Conservation (phyloP, 495 filamentous ascomycete species). For the Penicillium cosmopolitanum region DNA sequence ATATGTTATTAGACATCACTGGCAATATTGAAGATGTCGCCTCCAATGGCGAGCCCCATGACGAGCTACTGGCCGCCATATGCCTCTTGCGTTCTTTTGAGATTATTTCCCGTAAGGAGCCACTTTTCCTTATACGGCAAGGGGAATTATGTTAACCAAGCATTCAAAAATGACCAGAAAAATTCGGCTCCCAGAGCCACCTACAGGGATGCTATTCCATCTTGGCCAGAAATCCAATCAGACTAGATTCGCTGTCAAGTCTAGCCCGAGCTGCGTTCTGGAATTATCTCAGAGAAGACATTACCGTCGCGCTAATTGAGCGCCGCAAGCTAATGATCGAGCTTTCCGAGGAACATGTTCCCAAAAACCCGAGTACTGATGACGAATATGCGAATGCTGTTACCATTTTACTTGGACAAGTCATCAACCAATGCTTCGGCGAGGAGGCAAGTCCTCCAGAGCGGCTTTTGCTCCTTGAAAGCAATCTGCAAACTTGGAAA, state of each 20-base stretch:
- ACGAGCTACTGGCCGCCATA: slow-evolving; percentile 35
- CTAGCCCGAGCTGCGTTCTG: slow-evolving; percentile 39
- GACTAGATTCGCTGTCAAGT: slow-evolving; percentile 18
- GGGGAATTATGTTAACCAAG: neutral
- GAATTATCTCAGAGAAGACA: slow-evolving; percentile 47
- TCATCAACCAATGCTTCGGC: slow-evolving; percentile 35
- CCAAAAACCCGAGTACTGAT: slow-evolving; percentile 17
- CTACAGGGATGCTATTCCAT: slow-evolving; percentile 35
- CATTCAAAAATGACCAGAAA: slow-evolving; percentile 11
- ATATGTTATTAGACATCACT: slow-evolving; percentile 17
- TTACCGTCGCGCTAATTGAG: slow-evolving; percentile 39
- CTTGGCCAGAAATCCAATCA: slow-evolving; percentile 18
- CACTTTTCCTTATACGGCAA: neutral
- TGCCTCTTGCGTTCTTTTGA: slow-evolving; percentile 45
- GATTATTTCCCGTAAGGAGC: slow-evolving; percentile 32
- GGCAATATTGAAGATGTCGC: slow-evolving; percentile 16
- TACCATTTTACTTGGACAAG: slow-evolving; percentile 33
- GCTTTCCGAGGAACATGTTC: slow-evolving; percentile 21
- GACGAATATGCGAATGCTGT: slow-evolving; percentile 35
- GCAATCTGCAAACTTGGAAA: slow-evolving; percentile 23
- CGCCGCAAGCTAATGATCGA: slow-evolving; percentile 37
- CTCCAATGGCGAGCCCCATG: slow-evolving; percentile 30
- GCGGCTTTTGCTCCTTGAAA: slow-evolving; percentile 16
- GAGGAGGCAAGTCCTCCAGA: slow-evolving; percentile 5
- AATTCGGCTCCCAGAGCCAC: slow-evolving; percentile 28